Evolutionary conservation across 768 basidiomycete genomes (phyloP), one percentile per base, ranked within the genome.

Genomic region (Amyloporia xantha): DNA sequence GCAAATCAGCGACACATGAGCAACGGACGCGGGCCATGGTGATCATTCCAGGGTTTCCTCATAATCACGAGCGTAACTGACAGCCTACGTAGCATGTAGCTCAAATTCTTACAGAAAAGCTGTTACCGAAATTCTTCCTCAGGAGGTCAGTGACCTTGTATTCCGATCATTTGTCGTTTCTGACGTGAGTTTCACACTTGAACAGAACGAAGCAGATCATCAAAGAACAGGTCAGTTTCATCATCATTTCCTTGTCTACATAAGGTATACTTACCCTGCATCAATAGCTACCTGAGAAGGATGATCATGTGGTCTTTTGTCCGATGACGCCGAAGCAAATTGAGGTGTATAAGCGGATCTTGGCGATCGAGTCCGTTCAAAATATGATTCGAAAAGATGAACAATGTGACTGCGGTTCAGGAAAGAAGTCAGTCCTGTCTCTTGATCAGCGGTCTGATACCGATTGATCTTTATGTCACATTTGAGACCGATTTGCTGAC

Each of bases 261-360:
- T 50, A 6, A 45, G 1, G 15, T 7, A 7, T 1, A 13, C 36
- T 48, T 6, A 37, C 19, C 5, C 2, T 28, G 25, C 19, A 24
- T 53, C 40, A 33, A 2, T 57, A 94, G 86, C 73, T 98, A 2
- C 95, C 95, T 1, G 73, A 74, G 52, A 99, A 99, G 70, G 76
- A 76, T 0, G 95, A 99, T 56, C 73, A 91, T 59, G 87, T 97
- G 12, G 91, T 96, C 4, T 95, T 97, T 59, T 99, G 95, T 59
- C 94, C 92, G 13, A 68, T 98, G 42, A 87, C 87, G 0, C 50
- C 68, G 0, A 72, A 68, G 28, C 94, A 96, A 66, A 76, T 81
- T 24, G 60, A 64, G 13, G 87, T 83, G 1, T 95, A 96, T 64
- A 85, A 79, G 55, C 73, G 75, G 4, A 72, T 94, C 27, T 68